Percentiles rank a stretch among this genome's conserved stretches.
phyloP scores from a whole-genome alignment of 2,329 filamentous ascomycete genomes.

The Waltergamsia citrina region DNA sequence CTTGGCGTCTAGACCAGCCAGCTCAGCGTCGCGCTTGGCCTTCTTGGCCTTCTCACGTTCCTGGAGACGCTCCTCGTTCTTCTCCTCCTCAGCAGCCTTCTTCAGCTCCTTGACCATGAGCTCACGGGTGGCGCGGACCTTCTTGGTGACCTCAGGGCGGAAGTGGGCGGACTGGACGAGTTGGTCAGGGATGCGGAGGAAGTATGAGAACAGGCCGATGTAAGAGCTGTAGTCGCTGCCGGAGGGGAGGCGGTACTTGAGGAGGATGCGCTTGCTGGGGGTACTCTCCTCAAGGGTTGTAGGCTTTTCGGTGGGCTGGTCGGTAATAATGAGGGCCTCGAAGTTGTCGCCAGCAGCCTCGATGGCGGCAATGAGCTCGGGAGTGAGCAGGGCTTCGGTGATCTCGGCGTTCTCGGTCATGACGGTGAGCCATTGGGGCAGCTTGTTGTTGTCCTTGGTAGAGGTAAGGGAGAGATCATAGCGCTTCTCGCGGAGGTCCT shows the following conservation, averaged over 20 bases:
- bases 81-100: conserved; percentile 68
- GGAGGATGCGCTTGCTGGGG: conserved; percentile 78
- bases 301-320: conserved; percentile 84
- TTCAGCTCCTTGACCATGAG: conserved; percentile 71
- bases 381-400: conserved; percentile 75
- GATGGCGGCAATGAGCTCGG: conserved; percentile 76
- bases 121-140: conserved; percentile 72
- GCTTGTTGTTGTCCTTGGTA: conserved; percentile 86
- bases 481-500: conserved; percentile 77
- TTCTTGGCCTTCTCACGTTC: conserved; percentile 74
- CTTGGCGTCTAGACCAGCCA: conserved; percentile 68
- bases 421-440: conserved; percentile 81
- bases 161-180: conserved; percentile 73
- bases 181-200: conserved; percentile 74
- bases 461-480: conserved; percentile 90
- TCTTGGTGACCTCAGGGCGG: conserved; percentile 81
- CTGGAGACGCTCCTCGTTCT: conserved; percentile 65
- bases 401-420: conserved; percentile 98
- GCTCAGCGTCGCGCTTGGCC: conserved; percentile 77
- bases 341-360: conserved; percentile 67
- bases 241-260: conserved; percentile 63
- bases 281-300: conserved; percentile 72
- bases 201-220: conserved; percentile 70
- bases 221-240: conserved; percentile 54
- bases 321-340: conserved; percentile 80